Base-by-base conservation (phyloP, 495 filamentous ascomycete species). In the Trichoderma virens region DNA sequence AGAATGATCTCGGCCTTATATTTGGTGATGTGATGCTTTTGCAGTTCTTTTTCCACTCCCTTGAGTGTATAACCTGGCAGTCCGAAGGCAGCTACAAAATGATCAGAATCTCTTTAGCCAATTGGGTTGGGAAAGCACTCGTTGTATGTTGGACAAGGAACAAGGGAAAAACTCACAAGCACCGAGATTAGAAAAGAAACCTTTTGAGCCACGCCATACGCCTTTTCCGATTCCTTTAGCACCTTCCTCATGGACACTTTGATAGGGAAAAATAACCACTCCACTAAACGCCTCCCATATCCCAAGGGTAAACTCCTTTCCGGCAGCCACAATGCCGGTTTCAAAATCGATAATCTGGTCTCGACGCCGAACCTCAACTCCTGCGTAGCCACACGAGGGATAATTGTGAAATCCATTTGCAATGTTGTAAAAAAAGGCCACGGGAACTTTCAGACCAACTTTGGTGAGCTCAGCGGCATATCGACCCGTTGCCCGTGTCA, bases 391-490 rank as follows among this genome's bases (percentile, higher is more conserved):
- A 25, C 13, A 27, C 25, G 51, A 56, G 25, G 51, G 51, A 16
- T 56, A 56, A 16, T 56, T 56, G 51, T 56, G 51, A 56, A 56
- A 56, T 30, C 51, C 51, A 18, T 56, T 56, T 28, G 51, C 51
- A 28, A 56, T 56, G 27, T 56, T 56, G 25, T 56, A 56, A 18
- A 56, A 56, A 9, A 56, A 56, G 9, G 25, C 5, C 14, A 56
- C 51, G 11, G 51, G 51, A 3, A 30, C 27, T 6, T 56, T 56
- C 25, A 56, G 27, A 3, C 23, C 25, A 2, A 56, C 51, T 18
- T 56, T 56, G 23, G 51, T 30, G 4, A 56, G 11, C 25, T 56
- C 51, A 18, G 25, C 23, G 2, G 51, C 51, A 30, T 56, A 56
- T 14, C 51, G 51, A n/a, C 51, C 51, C 0, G 51, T 56, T 27